Evolutionary conservation across 2,329 filamentous ascomycete species (phyloP).

Genomic region (Fusarium globosum): DNA sequence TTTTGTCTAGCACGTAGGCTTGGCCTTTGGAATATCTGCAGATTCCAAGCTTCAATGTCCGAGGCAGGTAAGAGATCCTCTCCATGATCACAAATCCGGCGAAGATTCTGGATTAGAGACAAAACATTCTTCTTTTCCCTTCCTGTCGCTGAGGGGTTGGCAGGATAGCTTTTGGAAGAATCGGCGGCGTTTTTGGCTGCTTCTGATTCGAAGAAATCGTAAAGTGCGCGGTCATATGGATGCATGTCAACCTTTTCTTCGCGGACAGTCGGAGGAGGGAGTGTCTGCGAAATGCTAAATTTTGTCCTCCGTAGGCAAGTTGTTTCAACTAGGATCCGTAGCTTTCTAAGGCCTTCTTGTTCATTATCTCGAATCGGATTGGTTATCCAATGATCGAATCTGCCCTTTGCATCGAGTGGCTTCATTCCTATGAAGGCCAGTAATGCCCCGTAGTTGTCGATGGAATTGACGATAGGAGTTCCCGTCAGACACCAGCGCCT

Average conservation of each 20-base stretch:
- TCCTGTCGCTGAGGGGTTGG: fast-evolving
- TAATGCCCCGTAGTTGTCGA: constrained; percentile 54
- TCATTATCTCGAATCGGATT: neutral
- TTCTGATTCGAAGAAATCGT: neutral
- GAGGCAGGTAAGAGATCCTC: neutral
- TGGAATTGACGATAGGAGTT: constrained; percentile 54
- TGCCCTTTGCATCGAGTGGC: constrained; percentile 15
- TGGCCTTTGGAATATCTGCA: fast-evolving
- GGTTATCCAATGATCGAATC: constrained; percentile 16
- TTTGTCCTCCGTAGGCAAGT: constrained; percentile 8
- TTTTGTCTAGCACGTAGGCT: fast-evolving
- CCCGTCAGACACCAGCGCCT: constrained; percentile 55
- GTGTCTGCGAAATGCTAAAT: neutral
- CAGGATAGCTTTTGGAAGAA: fast-evolving
- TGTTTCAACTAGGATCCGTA: neutral
- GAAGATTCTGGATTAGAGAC: neutral
- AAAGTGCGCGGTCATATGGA: neutral
- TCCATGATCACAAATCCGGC: constrained; percentile 18
- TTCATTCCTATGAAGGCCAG: constrained; percentile 48
- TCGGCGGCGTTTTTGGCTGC: neutral
- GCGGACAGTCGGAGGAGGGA: neutral
- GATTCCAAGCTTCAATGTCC: neutral
- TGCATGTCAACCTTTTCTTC: neutral
- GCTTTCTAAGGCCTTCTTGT: neutral
- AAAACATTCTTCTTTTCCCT: neutral